Base-by-base conservation (phyloP, 2,329 filamentous ascomycete genomes). In the Cordyceps tenuipes region DNA sequence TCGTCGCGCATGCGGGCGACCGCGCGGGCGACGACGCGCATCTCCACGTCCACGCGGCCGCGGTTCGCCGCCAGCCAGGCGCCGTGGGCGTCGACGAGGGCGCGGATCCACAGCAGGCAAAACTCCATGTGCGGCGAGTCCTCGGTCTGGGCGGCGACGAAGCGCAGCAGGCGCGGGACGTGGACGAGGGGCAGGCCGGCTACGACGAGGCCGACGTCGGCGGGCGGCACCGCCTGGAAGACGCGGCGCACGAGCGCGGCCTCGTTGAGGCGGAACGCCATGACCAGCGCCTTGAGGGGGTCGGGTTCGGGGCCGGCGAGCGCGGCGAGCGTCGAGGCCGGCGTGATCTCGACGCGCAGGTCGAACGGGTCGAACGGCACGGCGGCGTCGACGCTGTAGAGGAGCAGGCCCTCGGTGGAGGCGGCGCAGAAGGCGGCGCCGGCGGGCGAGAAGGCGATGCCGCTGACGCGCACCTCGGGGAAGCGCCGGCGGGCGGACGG, bases 211-310 rank as follows among this genome's bases (percentile, higher is more conserved):
- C 82, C 70, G 51, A 97, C 89, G 65, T 93, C 88, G 2, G 79
- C 73, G 47, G 87, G 79, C 1, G 94, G 92, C 26, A 93, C 87
- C 2, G 84, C 82, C 73, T 95, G 88, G 75, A 96, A 97, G 19
- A 97, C 90, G 58, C 86, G 85, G 66, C 89, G 88, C 63, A 97
- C 85, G 51, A 99, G 80, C 23, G 86, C 84, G 5, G 85, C 81
- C 72, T 96, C 90, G 75, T 96, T 97, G 61, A 99, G 85, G 6
- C 95, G 88, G 80, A 99, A 99, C 1, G 92, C 89, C 94, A 99
- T 99, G 64, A 97, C 86, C 6, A 99, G 78, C 1, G 94, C 93
- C 75, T 94, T 96, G 64, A 97, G 82, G 72, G 90, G 96, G 69
- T 96, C 90, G 63, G 82, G 83, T 60, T 91, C 85, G 5, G 34